Base-by-base conservation (phyloP, 164 flowering plant genomes). In the Vitis rotundifolia region DNA sequence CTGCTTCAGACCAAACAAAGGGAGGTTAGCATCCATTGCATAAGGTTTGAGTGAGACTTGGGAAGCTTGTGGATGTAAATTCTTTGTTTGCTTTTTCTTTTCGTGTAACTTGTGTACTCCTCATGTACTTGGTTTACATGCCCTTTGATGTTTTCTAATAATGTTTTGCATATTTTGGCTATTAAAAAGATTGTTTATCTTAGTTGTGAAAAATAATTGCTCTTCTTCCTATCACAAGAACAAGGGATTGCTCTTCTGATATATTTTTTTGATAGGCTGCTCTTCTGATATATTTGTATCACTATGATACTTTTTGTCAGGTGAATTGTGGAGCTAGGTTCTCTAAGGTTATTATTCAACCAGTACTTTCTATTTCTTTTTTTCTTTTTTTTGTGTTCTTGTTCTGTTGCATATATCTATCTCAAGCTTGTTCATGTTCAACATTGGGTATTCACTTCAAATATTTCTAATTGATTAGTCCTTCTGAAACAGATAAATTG, bases 401-500 rank as follows among this genome's bases (percentile, higher is more conserved):
- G 7, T 5, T 44, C 8, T 55, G 9, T 18, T 29, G 44, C 44
- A 37, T 37, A 37, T 5, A 37, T 37, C 44, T 37, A 5, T 37
- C 44, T 6, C 44, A 37, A 37, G 44, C 44, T 37, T 37, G 44
- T 16, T 29, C 28, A 16, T 59, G 14, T 31, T 60, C 9, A 48
- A 58, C 28, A 49, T 28, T 60, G 54, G 18, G 51, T 48, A 68
- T 28, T 18, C 18, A 12, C 61, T 61, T 56, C 49, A 10, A 1
- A 12, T 10, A 5, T 37, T 49, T 58, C 37, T 68, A 22, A 69
- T 56, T 49, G 48, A 59, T 51, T 1, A 14, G 48, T 54, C 66
- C 5, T 67, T 71, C 3, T 63, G 22, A n/a, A 68, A 63, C 59
- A 64, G 73, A 59, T 66, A 55, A 61, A 16, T 53, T 49, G 63